Evolutionary conservation across 345 rosid species (phyloP), one percentile per base, ranked within the genome.

Genomic region (Syzygium jambos): DNA sequence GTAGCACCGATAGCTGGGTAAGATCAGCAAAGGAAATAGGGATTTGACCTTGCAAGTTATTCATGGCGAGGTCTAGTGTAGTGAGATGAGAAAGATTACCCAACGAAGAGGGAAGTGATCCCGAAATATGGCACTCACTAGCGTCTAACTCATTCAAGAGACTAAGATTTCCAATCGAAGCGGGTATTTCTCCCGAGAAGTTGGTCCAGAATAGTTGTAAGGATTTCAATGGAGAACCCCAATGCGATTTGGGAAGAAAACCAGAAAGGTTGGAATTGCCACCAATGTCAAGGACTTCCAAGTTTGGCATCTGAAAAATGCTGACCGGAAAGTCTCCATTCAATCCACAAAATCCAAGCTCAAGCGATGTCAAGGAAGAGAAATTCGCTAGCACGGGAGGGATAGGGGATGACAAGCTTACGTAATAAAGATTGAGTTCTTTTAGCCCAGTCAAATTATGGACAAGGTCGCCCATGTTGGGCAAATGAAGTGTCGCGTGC

Each of bases 361-460:
- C 3, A 8, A 87, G 89, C 10, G 65, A 87, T 10, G 16, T 59
- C 16, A 87, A 52, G 7, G 86, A 87, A 51, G 89, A 84, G 10
- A 19, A 57, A 51, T 61, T 87, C 12, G 63, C 73, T 11, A 87
- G 38, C 2, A 57, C 51, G 13, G 8, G 49, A 30, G 65, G 89
- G 38, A 86, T 0, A n/a, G 38, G 73, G 14, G 86, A 87, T 5
- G 1, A 14, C 9, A 3, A 17, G 2, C 23, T 52, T 9, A 63
- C 38, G 0, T 0, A 0, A 12, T 21, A 46, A 54, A 87, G 89
- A 59, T 84, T 9, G 13, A 87, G 86, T 43, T 59, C 61, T 53
- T 87, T 80, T 41, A 87, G 68, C 15, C 38, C 7, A 0, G 82
- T 84, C 52, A 84, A 84, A 30, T 52, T 87, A 52, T 41, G 80